Conservation (phyloP, 495 filamentous ascomycete genomes). For the Tirmania nivea region DNA sequence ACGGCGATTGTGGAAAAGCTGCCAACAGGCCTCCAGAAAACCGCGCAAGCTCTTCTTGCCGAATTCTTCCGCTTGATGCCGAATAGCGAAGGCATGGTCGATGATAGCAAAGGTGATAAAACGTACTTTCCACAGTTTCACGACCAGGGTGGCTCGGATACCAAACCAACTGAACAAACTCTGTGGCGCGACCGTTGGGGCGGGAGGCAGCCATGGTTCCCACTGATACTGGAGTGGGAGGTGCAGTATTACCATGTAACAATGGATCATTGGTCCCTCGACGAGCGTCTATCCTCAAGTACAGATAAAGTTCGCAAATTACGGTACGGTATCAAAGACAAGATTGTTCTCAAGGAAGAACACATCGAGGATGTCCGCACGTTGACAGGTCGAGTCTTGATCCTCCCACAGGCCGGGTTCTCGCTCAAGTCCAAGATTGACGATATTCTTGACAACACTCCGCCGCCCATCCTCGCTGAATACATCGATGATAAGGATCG, state of each 20-base stretch:
- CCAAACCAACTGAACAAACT: not conserved
- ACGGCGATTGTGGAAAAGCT: slow-evolving; percentile 1
- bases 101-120: not conserved
- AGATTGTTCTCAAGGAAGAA: not conserved
- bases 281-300: slow-evolving; percentile 2
- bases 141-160: slow-evolving; percentile 2
- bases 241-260: slow-evolving; percentile 29
- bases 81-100: not conserved
- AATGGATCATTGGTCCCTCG: slow-evolving; percentile 18
- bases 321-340: slow-evolving; percentile 12
- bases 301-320: not conserved
- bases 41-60: slow-evolving; percentile 7
- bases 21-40: slow-evolving; percentile 3
- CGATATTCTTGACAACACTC: slow-evolving; percentile 20
- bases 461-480: not conserved
- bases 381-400: slow-evolving; percentile 23
- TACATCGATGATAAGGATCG: slow-evolving; percentile 2
- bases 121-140: slow-evolving; percentile 2
- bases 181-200: slow-evolving; percentile 22
- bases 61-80: slow-evolving; percentile 10
- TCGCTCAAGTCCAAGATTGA: slow-evolving; percentile 19
- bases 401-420: slow-evolving; percentile 27
- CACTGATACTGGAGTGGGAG: slow-evolving; percentile 34
- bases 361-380: slow-evolving; percentile 14
- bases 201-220: slow-evolving; percentile 27